Conservation (phyloP, 225 moss, liverwort and hornwort species). For the Ulota crispa region DNA sequence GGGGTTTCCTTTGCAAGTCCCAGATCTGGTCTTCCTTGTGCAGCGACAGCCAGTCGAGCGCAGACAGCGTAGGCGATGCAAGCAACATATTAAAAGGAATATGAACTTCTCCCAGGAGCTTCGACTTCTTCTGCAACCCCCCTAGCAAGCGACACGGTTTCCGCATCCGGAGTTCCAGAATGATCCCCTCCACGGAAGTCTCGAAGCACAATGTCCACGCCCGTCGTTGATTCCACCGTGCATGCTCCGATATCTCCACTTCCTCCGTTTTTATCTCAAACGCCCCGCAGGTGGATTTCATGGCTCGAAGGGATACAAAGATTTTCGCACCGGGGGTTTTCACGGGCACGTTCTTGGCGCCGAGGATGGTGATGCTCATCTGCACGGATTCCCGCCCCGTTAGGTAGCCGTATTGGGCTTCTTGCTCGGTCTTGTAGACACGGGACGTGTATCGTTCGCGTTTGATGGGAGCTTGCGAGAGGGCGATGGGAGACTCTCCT, state of each 20-base stretch:
- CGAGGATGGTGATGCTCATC: constrained; percentile 39
- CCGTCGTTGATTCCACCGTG: constrained; percentile 28
- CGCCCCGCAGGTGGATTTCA: constrained; percentile 25
- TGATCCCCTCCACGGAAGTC: constrained; percentile 38
- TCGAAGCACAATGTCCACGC: constrained; percentile 40
- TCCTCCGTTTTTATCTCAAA: constrained; percentile 48
- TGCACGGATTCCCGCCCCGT: constrained; percentile 35
- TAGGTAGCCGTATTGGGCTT: constrained; percentile 40
- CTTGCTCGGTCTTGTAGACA: constrained; percentile 44
- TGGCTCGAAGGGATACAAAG: constrained; percentile 41
- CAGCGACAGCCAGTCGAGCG: constrained; percentile 39
- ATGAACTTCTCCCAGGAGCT: constrained; percentile 46
- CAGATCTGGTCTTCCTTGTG: constrained; percentile 47
- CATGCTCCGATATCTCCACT: constrained; percentile 32
- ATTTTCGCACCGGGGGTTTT: constrained; percentile 21
- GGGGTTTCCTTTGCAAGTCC: constrained; percentile 48
- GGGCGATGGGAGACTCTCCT: constrained; percentile 28
- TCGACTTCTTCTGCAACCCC: constrained; percentile 35
- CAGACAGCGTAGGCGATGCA: constrained; percentile 50
- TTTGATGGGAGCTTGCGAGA: constrained; percentile 6
- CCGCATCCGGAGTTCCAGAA: constrained; percentile 47
- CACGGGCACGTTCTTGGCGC: constrained; percentile 41
- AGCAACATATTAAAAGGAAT: constrained; percentile 45
- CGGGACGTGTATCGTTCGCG: constrained; percentile 30
- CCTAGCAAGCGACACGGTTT: constrained; percentile 27